These are phyloP conservation scores for Arxiozyma slooffiae DNA, from an alignment of 1,139 yeast genomes.

Conservation along the genomic window DNA sequence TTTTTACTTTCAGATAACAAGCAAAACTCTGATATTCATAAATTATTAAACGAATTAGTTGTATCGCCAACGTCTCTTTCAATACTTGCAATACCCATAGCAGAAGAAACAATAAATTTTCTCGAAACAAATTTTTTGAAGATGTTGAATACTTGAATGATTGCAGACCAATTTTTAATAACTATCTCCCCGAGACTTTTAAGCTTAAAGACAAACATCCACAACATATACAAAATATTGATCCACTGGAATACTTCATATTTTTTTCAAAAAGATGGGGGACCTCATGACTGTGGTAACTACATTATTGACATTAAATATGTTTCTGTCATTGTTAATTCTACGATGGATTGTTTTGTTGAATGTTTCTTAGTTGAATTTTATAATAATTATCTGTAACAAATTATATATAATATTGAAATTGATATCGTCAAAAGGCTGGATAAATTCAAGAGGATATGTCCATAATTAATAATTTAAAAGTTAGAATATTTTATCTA, in stretches of 20 bases:
- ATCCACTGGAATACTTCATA: not conserved
- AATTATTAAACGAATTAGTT: constrained; percentile 42
- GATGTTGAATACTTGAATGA: constrained; percentile 8
- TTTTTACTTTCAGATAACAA: constrained; percentile 50
- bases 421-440: constrained; percentile 44
- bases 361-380: constrained; percentile 25
- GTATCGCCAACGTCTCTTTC: constrained; percentile 59
- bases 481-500: constrained; percentile 45
- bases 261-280: not conserved
- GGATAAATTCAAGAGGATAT: constrained; percentile 33
- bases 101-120: constrained; percentile 35
- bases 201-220: not conserved
- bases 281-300: constrained; percentile 9
- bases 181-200: not conserved
- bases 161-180: not conserved
- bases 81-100: constrained; percentile 53
- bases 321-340: constrained; percentile 15
- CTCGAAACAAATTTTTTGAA: constrained; percentile 32
- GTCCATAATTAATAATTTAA: constrained; percentile 37
- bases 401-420: constrained; percentile 57
- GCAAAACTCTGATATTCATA: constrained; percentile 37
- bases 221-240: not conserved
- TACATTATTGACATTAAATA: constrained; percentile 16
- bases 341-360: constrained; percentile 10
- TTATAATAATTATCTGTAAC: constrained; percentile 36